Conservation (phyloP, 768 basidiomycete genomes). For the Pisolithus microcarpus region DNA sequence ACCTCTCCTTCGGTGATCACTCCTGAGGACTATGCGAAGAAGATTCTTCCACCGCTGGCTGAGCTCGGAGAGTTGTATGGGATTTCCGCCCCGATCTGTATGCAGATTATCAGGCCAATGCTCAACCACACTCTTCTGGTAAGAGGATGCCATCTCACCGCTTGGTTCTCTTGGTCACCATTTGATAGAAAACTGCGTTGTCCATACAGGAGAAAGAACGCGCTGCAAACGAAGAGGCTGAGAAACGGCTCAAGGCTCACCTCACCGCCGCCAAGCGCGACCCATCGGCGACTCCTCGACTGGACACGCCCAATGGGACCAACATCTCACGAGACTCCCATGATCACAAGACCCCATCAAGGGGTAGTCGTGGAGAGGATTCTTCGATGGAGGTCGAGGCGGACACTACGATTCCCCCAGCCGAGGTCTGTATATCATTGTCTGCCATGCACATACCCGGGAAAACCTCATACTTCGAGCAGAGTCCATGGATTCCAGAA, state of each 20-base stretch:
- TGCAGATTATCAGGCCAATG: conserved; percentile 89
- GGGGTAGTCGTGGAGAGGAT: conserved; percentile 36
- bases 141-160: conserved; percentile 13
- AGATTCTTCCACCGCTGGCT: conserved; percentile 64
- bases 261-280: conserved; percentile 68
- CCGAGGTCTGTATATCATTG: conserved; percentile 13
- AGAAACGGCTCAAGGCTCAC: conserved; percentile 75
- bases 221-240: conserved; percentile 64
- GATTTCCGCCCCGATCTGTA: conserved; percentile 79
- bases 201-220: conserved; percentile 63
- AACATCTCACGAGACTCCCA: conserved; percentile 21
- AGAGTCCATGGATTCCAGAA: conserved; percentile 79
- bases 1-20: conserved; percentile 62
- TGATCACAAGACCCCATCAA: conserved; percentile 19
- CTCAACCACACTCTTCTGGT: conserved; percentile 59
- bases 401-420: conserved; percentile 18
- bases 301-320: conserved; percentile 52
- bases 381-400: conserved; percentile 48
- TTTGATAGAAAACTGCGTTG: conserved; percentile 48
- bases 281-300: conserved; percentile 50
- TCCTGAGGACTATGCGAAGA: conserved; percentile 65
- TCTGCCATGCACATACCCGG: no score
- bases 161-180: conserved; percentile 5
- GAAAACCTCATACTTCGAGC: no score
- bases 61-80: conserved; percentile 73